Evolutionary conservation across 306 rosid species (phyloP).

Genomic region (Cicer cuneatum): DNA sequence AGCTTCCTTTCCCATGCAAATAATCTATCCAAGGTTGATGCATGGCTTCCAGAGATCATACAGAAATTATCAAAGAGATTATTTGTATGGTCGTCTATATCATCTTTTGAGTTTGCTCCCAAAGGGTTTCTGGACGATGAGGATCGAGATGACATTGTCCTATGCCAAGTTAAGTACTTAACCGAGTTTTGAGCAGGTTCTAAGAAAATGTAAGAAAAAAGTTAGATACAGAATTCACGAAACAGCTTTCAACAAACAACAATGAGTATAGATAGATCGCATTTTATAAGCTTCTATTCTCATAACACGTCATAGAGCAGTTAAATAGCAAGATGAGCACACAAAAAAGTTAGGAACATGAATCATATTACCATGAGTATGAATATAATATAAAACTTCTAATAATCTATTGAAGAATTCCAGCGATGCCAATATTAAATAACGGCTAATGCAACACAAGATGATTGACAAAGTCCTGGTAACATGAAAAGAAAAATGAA

Average conservation of each 20-base stretch:
- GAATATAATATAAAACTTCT: constrained; percentile 26
- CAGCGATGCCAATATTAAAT: constrained; percentile 3
- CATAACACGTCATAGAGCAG: not conserved
- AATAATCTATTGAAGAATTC: constrained; percentile 10
- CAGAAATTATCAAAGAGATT: constrained; percentile 70
- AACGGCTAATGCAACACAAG: not conserved
- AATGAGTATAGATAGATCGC: constrained; percentile 4
- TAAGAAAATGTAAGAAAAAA: constrained; percentile 35
- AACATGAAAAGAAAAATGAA: constrained; percentile 38
- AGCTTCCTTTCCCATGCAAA: constrained; percentile 97
- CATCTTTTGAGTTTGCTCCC: constrained; percentile 74
- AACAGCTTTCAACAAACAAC: constrained; percentile 16
- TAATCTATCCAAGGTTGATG: constrained; percentile 92
- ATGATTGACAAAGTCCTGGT: constrained; percentile 26
- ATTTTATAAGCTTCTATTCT: constrained; percentile 17
- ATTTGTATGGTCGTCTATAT: constrained; percentile 57
- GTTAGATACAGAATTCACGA: constrained; percentile 36
- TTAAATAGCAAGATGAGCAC: constrained; percentile 24
- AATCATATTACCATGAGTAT: not conserved
- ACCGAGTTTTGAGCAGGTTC: constrained; percentile 75
- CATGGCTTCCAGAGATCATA: constrained; percentile 92
- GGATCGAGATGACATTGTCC: constrained; percentile 76
- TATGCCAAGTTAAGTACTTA: constrained; percentile 86
- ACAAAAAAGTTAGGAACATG: constrained; percentile 19
- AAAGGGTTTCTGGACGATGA: constrained; percentile 76